phyloP scores from a whole-genome alignment of 2,329 filamentous ascomycete species.

The Ophiosphaerella narmari region DNA sequence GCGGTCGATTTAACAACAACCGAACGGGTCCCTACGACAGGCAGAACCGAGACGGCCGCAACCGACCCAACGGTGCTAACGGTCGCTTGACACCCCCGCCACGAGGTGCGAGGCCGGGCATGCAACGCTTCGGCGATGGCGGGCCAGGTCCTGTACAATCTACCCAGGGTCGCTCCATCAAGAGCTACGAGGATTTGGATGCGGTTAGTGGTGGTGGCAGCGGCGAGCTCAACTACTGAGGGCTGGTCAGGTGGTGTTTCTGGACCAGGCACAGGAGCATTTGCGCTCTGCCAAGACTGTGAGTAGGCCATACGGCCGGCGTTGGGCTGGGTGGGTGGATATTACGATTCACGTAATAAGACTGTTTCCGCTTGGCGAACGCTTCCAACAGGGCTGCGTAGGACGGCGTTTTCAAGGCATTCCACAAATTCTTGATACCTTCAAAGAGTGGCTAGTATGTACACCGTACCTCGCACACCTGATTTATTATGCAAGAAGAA shows the following conservation, averaged over 20 bases:
- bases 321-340: slow-evolving; percentile 14
- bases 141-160: slow-evolving; percentile 85
- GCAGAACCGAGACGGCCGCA: slow-evolving; percentile 46
- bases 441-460: neutral
- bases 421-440: slow-evolving; percentile 3
- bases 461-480: neutral
- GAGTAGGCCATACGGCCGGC: slow-evolving; percentile 17
- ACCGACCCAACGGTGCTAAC: slow-evolving; percentile 52
- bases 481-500: neutral
- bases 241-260: neutral
- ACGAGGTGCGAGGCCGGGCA: slow-evolving; percentile 52
- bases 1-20: slow-evolving; percentile 46
- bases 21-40: slow-evolving; percentile 49
- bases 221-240: slow-evolving; percentile 86
- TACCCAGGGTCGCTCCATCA: slow-evolving; percentile 87
- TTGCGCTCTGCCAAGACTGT: neutral
- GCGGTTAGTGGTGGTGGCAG: slow-evolving; percentile 67
- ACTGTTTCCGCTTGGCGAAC: slow-evolving; percentile 6
- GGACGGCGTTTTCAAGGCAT: slow-evolving; percentile 10
- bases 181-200: slow-evolving; percentile 97
- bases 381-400: slow-evolving; percentile 1
- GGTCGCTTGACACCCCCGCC: slow-evolving; percentile 55
- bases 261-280: neutral
- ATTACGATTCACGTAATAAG: slow-evolving; percentile 13
- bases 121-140: slow-evolving; percentile 76